Conservation (phyloP, 2,329 filamentous ascomycete species). For the Sphaerulina vaccinii region DNA sequence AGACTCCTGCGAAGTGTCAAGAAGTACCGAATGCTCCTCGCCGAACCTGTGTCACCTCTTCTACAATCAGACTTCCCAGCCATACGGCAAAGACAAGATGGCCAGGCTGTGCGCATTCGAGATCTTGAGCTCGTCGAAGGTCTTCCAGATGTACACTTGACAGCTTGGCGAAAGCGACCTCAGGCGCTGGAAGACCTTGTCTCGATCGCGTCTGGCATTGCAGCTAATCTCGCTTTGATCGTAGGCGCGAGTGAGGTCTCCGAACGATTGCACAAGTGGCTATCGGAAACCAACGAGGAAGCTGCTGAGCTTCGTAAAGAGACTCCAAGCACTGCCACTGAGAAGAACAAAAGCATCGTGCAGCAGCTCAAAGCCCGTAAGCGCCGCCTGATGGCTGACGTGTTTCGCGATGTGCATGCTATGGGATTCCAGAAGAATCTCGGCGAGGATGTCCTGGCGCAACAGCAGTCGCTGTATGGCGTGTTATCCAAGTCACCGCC, state of each 20-base stretch:
- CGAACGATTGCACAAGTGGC: constrained; percentile 17
- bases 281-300: constrained; percentile 59
- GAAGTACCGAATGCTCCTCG: constrained; percentile 80
- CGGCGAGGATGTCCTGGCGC: constrained; percentile 67
- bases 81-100: neutral
- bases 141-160: neutral
- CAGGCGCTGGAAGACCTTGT: constrained; percentile 3
- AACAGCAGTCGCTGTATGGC: constrained; percentile 68
- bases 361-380: constrained; percentile 91
- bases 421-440: constrained; percentile 91
- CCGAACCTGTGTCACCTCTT: constrained; percentile 69
- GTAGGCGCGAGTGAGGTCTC: constrained; percentile 1
- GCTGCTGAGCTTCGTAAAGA: constrained; percentile 76
- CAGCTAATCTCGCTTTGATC: neutral
- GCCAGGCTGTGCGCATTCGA: neutral
- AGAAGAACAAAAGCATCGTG: constrained; percentile 79
- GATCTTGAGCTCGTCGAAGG: neutral
- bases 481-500: constrained; percentile 61
- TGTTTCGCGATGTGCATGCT: constrained; percentile 73
- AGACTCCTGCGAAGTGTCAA: constrained; percentile 89
- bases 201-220: neutral
- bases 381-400: constrained; percentile 85
- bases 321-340: constrained; percentile 75
- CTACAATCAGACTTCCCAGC: constrained; percentile 31
- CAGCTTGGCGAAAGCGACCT: constrained; percentile 14